These are phyloP conservation scores for Saccharomyces hybrid DNA, from an alignment of 1,139 yeast species.

Conservation along the genomic window DNA sequence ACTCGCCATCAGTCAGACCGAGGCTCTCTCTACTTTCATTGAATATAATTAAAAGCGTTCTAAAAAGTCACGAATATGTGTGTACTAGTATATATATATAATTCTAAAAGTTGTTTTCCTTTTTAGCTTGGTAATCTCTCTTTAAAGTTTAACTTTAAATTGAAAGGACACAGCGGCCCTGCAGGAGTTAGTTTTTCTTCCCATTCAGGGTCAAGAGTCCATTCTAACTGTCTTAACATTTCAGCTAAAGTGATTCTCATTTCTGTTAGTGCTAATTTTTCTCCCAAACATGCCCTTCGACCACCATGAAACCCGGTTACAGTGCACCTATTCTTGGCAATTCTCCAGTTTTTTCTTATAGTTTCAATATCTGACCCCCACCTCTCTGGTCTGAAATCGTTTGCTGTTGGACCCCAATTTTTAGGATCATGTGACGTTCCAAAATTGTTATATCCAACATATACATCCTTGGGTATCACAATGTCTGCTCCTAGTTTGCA, in stretches of 20 bases:
- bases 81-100: background rate
- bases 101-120: background rate
- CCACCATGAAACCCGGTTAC: slow-evolving; percentile 57
- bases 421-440: slow-evolving; percentile 46
- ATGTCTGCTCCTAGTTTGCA: slow-evolving; percentile 39
- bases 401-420: slow-evolving; percentile 47
- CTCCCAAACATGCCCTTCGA: slow-evolving; percentile 55
- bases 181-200: slow-evolving; percentile 46
- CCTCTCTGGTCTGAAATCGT: slow-evolving; percentile 44
- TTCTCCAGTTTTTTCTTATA: slow-evolving; percentile 36
- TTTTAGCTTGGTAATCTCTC: slow-evolving; percentile 1
- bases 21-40: background rate
- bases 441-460: slow-evolving; percentile 52
- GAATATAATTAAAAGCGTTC: background rate
- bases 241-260: slow-evolving; percentile 36
- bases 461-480: slow-evolving; percentile 45
- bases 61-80: background rate
- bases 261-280: slow-evolving; percentile 47
- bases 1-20: no score
- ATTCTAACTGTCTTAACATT: slow-evolving; percentile 34
- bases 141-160: slow-evolving; percentile 22
- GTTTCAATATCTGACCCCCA: slow-evolving; percentile 45
- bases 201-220: slow-evolving; percentile 42
- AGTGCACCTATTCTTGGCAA: slow-evolving; percentile 40
- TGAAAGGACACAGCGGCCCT: slow-evolving; percentile 37